phyloP scores from a whole-genome alignment of 2,329 filamentous ascomycete genomes.

The Didymella segeticola region DNA sequence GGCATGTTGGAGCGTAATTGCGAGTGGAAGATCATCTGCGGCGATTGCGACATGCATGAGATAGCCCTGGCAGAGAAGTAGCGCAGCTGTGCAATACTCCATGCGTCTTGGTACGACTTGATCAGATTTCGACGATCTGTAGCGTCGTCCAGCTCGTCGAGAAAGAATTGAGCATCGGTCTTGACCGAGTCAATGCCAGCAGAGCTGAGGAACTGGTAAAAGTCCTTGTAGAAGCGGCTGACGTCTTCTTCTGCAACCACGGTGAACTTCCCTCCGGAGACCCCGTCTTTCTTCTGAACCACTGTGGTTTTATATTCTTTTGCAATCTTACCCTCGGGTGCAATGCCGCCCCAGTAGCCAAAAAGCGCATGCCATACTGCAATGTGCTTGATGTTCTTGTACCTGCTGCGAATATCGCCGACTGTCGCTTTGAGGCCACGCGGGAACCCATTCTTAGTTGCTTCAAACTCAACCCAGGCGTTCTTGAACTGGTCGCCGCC shows the following conservation, averaged over 20 bases:
- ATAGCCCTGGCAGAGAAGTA: conserved; percentile 81
- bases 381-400: conserved; percentile 79
- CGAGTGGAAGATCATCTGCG: conserved; percentile 83
- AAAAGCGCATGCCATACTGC: conserved; percentile 91
- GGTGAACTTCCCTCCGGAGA: conserved; percentile 71
- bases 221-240: conserved; percentile 82
- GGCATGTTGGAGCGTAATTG: conserved; percentile 80
- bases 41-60: conserved; percentile 93
- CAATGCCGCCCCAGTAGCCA: conserved; percentile 76
- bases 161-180: conserved; percentile 89
- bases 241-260: conserved; percentile 79
- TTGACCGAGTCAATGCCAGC: conserved; percentile 87
- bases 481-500: conserved; percentile 52
- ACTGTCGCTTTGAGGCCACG: conserved; percentile 77
- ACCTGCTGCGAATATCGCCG: conserved; percentile 69
- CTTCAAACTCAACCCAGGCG: conserved; percentile 82
- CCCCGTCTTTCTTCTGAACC: conserved; percentile 62
- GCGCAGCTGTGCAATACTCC: conserved; percentile 77
- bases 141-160: conserved; percentile 76
- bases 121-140: conserved; percentile 74
- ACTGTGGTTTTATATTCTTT: conserved; percentile 76
- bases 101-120: conserved; percentile 81
- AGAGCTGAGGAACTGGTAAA: conserved; percentile 79
- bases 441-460: conserved; percentile 79
- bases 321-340: conserved; percentile 75